Percentiles rank a stretch among this genome's conserved stretches.
These are phyloP conservation scores for Aureobasidium sp. DNA, from an alignment of 2,329 filamentous ascomycete genomes.

Conservation along the genomic window DNA sequence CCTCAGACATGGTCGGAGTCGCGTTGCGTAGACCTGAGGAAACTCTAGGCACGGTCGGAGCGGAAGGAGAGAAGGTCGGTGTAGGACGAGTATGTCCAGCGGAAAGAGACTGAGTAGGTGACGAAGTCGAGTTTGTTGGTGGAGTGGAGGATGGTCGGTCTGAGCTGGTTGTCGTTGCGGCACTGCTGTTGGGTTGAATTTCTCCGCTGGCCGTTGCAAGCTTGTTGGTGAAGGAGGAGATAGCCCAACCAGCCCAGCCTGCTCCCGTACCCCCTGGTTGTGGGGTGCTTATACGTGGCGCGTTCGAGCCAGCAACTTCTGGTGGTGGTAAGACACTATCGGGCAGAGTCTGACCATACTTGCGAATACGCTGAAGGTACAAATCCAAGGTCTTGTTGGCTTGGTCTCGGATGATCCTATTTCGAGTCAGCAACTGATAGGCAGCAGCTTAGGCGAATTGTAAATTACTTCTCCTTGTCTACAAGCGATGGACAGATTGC, in stretches of 20 bases:
- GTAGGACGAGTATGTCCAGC: conserved; percentile 9
- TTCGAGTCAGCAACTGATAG: conserved; percentile 3
- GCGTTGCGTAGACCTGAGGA: conserved; percentile 24
- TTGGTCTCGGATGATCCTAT: conserved; percentile 75
- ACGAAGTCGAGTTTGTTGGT: conserved; percentile 36
- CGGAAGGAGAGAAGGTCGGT: conserved; percentile 18
- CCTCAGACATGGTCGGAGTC: conserved; percentile 18
- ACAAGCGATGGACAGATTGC: conserved; percentile 76
- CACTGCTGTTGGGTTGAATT: conserved; percentile 59
- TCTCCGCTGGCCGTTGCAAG: conserved; percentile 76
- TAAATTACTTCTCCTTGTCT: conserved; percentile 78
- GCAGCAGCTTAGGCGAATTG: too few relatives aligned
- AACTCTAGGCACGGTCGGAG: conserved; percentile 26
- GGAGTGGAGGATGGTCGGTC: conserved; percentile 49
- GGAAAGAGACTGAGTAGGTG: conserved; percentile 23
- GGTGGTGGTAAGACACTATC: conserved; percentile 70
- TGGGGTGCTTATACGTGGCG: conserved; percentile 72
- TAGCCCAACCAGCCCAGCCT: conserved; percentile 89
- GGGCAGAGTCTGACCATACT: conserved; percentile 68
- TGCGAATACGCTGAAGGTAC: conserved; percentile 76
- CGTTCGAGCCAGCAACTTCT: conserved; percentile 42
- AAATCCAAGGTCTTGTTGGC: conserved; percentile 82
- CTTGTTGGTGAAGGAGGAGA: conserved; percentile 97
- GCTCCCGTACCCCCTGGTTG: conserved; percentile 53
- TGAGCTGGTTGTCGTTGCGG: conserved; percentile 54